A percentile compares a stretch with the other conserved stretches of the same genome.
Conservation (phyloP, 2,329 filamentous ascomycete genomes). For the Zymoseptoria ardabiliae region DNA sequence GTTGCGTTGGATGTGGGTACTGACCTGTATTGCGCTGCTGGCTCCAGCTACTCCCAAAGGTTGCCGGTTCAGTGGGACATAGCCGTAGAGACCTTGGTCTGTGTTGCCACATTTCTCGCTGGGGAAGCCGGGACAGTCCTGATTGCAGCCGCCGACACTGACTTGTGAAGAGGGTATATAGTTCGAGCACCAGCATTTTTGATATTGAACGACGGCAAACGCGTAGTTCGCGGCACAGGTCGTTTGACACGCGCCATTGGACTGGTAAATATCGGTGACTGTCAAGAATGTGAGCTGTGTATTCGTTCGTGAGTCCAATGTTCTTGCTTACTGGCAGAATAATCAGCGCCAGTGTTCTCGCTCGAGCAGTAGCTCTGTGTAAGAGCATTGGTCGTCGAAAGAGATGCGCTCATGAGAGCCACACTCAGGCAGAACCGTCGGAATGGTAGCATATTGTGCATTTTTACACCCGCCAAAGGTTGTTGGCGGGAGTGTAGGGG, state of each 20-base stretch:
- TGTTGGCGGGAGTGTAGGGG: neutral
- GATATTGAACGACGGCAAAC: slow-evolving; percentile 59
- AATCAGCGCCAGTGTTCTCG: slow-evolving; percentile 36
- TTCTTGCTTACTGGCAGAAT: slow-evolving; percentile 29
- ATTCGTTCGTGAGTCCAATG: slow-evolving; percentile 2
- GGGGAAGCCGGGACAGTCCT: slow-evolving; percentile 61
- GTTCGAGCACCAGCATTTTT: slow-evolving; percentile 68
- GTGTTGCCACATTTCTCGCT: slow-evolving; percentile 57
- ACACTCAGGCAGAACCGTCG: slow-evolving; percentile 13
- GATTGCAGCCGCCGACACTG: slow-evolving; percentile 45
- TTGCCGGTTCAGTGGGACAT: slow-evolving; percentile 48
- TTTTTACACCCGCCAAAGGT: slow-evolving; percentile 5
- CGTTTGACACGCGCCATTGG: slow-evolving; percentile 60
- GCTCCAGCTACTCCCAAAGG: slow-evolving; percentile 53
- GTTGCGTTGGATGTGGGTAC: slow-evolving; percentile 12
- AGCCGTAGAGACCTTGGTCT: slow-evolving; percentile 52
- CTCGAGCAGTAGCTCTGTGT: slow-evolving; percentile 38
- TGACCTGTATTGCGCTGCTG: slow-evolving; percentile 21
- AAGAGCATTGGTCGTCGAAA: slow-evolving; percentile 16
- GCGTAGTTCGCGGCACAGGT: slow-evolving; percentile 54
- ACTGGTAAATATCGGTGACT: slow-evolving; percentile 45
- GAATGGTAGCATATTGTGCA: slow-evolving; percentile 25
- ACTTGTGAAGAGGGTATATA: slow-evolving; percentile 48
- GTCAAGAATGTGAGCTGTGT: neutral
- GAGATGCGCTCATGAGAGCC: slow-evolving; percentile 9